Percentiles rank a stretch among this genome's conserved stretches.
phyloP scores from a whole-genome alignment of 2,329 filamentous ascomycete genomes.

The Emergomyces pasteurianus region DNA sequence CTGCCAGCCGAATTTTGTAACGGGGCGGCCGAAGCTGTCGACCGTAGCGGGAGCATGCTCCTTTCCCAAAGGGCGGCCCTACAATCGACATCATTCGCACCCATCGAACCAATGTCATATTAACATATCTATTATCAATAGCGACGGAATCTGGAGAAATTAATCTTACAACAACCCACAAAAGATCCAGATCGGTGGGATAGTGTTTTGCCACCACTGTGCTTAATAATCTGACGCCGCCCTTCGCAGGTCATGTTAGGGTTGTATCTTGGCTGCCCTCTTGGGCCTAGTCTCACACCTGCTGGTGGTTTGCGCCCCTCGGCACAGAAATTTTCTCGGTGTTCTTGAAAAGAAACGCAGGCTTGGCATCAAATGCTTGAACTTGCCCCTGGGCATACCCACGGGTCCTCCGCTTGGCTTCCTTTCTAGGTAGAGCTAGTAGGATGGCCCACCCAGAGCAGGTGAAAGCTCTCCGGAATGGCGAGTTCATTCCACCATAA shows the following conservation, averaged over 20 bases:
- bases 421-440: neutral
- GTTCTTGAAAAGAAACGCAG: no score
- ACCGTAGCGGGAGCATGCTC: neutral
- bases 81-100: neutral
- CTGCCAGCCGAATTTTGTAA: neutral
- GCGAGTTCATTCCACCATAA: neutral
- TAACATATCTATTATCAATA: neutral
- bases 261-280: conserved; percentile 2
- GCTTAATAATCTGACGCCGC: neutral
- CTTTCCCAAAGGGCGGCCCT: neutral
- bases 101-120: neutral
- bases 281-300: neutral
- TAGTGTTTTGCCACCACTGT: neutral
- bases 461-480: neutral
- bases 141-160: neutral
- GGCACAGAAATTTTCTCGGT: neutral
- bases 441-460: neutral
- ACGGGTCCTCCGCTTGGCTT: neutral
- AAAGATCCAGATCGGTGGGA: neutral
- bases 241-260: neutral
- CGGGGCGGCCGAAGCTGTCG: neutral
- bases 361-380: neutral
- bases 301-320: neutral
- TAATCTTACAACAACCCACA: neutral
- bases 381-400: neutral